These are phyloP conservation scores for Protomyces pachydermus DNA, from an alignment of 1,139 yeast genomes.

Conservation along the genomic window DNA sequence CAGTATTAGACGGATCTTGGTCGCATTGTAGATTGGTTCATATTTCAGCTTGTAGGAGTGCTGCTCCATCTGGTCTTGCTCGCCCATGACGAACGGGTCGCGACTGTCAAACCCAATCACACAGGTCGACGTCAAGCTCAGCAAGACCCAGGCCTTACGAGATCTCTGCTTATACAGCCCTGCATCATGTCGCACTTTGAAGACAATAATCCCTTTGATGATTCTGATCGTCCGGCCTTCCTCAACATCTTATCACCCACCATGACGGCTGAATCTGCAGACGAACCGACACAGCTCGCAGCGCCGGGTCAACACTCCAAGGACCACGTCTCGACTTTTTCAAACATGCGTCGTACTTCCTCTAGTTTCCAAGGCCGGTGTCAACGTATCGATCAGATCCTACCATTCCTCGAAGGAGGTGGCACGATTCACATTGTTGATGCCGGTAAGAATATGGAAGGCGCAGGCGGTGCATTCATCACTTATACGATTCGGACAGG, in stretches of 20 bases:
- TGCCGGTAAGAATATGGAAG: constrained; percentile 75
- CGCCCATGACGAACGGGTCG: too few species aligned
- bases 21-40: too few species aligned
- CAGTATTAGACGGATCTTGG: neutral
- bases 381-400: constrained; percentile 19
- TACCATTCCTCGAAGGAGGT: constrained; percentile 10
- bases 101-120: too few species aligned
- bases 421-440: constrained; percentile 54
- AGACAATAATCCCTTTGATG: constrained; percentile 45
- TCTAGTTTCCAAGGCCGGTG: constrained; percentile 15
- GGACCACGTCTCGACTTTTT: constrained; percentile 18
- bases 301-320: constrained; percentile 7
- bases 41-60: too few species aligned
- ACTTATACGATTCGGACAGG: constrained; percentile 72
- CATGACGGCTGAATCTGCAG: constrained; percentile 9
- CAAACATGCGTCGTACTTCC: constrained; percentile 1
- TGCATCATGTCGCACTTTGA: constrained; percentile 33
- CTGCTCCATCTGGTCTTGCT: too few species aligned
- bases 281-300: constrained; percentile 10
- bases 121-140: too few species aligned
- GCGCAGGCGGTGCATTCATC: constrained; percentile 64
- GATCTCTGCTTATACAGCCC: too few species aligned
- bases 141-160: too few species aligned
- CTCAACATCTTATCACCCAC: neutral
- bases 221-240: constrained; percentile 16